These are phyloP conservation scores for Senecio squalidus DNA, from an alignment of 140 eudicot genomes.

Conservation along the genomic window DNA sequence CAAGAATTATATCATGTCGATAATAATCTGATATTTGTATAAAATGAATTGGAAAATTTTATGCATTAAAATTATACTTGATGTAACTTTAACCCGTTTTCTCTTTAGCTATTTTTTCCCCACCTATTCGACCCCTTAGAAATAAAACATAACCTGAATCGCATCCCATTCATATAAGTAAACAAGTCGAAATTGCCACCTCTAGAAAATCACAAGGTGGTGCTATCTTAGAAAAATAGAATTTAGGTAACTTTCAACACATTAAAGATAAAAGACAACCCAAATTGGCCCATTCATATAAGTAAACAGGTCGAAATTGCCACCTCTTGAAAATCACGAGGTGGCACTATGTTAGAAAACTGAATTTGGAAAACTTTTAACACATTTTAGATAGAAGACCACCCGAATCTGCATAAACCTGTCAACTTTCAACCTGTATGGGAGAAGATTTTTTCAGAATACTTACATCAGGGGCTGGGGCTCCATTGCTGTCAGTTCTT, in stretches of 20 bases:
- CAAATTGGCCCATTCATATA: too few species aligned
- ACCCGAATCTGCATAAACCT: too few species aligned
- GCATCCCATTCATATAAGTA: neutral
- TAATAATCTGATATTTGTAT: neutral
- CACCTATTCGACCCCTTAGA: neutral
- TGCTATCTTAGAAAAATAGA: too few species aligned
- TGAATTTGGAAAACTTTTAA: too few species aligned
- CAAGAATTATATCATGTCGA: too few species aligned
- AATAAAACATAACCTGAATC: neutral
- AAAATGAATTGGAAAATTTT: neutral
- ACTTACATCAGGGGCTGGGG: conserved; percentile 85
- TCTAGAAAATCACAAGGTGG: neutral
- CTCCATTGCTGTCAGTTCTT: conserved; percentile 66
- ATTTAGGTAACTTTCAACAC: too few species aligned
- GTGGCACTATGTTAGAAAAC: too few species aligned
- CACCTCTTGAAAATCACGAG: too few species aligned
- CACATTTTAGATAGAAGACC: too few species aligned
- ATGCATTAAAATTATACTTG: neutral
- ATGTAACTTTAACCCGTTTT: neutral
- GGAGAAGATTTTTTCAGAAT: conserved; percentile 2
- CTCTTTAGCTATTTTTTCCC: neutral
- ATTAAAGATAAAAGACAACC: too few species aligned
- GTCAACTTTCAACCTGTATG: too few species aligned
- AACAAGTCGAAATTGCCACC: neutral
- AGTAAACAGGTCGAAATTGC: too few species aligned